phyloP scores from a whole-genome alignment of 768 basidiomycete genomes.

The Termitomyces sp. region DNA sequence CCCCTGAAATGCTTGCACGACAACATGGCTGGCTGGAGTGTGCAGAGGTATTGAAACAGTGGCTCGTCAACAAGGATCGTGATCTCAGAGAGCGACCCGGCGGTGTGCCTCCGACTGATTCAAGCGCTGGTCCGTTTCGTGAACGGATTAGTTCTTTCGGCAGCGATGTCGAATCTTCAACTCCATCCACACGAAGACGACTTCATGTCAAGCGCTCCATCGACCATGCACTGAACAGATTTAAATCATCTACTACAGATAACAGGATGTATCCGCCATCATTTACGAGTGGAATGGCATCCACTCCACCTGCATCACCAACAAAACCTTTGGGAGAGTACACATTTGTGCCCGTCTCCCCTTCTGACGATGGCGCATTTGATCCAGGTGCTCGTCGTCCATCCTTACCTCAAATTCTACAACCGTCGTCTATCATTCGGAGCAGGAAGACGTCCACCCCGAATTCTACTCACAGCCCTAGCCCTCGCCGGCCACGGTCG shows the following conservation, averaged over 20 bases:
- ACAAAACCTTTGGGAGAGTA: slow-evolving; percentile 41
- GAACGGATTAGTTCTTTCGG: slow-evolving; percentile 17
- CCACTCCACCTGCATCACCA: slow-evolving; percentile 41
- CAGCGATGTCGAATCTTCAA: slow-evolving; percentile 23
- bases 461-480: slow-evolving; percentile 21
- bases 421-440: slow-evolving; percentile 26
- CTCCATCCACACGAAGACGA: slow-evolving; percentile 37
- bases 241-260: slow-evolving; percentile 29
- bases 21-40: slow-evolving; percentile 79
- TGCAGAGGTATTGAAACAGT: slow-evolving; percentile 67
- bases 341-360: slow-evolving; percentile 31
- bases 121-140: slow-evolving; percentile 11
- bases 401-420: slow-evolving; percentile 60
- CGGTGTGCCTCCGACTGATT: slow-evolving; percentile 24
- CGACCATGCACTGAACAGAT: slow-evolving; percentile 63
- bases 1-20: slow-evolving; percentile 79
- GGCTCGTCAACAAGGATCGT: slow-evolving; percentile 58
- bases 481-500: slow-evolving; percentile 60
- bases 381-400: slow-evolving; percentile 50
- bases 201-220: slow-evolving; percentile 76
- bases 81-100: slow-evolving; percentile 52
- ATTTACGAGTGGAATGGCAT: slow-evolving; percentile 7
- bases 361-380: slow-evolving; percentile 28
- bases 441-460: slow-evolving; percentile 33
- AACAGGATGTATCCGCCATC: slow-evolving; percentile 25